Percentiles rank a stretch among this genome's conserved stretches.
These are phyloP conservation scores for Solanum pennellii DNA, from an alignment of 257 asterid species.

Conservation along the genomic window DNA sequence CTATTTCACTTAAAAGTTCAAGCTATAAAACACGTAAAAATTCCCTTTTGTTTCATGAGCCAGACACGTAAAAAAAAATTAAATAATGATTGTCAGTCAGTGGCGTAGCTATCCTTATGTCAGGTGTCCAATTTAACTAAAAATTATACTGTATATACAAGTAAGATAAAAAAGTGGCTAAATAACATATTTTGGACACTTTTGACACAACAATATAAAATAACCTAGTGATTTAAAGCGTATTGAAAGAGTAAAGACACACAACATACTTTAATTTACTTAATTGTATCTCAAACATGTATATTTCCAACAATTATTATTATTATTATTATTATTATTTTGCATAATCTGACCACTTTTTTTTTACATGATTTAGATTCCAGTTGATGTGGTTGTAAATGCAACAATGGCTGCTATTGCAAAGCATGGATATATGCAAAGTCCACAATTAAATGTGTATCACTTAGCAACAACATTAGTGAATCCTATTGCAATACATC, in stretches of 20 bases:
- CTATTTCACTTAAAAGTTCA: not conserved
- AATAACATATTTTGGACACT: too few species aligned
- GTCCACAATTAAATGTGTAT: conserved; percentile 10
- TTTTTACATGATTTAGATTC: conserved; percentile 14
- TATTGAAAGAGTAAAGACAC: too few species aligned
- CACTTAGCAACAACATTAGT: conserved; percentile 19
- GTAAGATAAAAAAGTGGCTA: too few species aligned
- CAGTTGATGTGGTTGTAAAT: conserved; percentile 29
- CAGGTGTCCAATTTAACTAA: too few species aligned
- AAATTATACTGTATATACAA: too few species aligned
- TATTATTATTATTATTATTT: not conserved
- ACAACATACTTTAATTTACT: not conserved
- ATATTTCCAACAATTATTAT: not conserved
- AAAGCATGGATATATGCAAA: conserved; percentile 13
- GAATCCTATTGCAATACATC: conserved; percentile 3
- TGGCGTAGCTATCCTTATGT: too few species aligned
- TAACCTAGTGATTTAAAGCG: too few species aligned
- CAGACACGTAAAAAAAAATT: too few species aligned
- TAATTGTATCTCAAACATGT: not conserved
- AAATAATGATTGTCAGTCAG: too few species aligned
- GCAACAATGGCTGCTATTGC: conserved; percentile 33
- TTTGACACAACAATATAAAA: too few species aligned
- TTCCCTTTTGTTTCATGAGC: not conserved
- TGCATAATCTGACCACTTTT: not conserved
- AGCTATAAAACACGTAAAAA: not conserved